phyloP scores from a whole-genome alignment of 1,139 yeast species.

The Saccharomyces hybrid region DNA sequence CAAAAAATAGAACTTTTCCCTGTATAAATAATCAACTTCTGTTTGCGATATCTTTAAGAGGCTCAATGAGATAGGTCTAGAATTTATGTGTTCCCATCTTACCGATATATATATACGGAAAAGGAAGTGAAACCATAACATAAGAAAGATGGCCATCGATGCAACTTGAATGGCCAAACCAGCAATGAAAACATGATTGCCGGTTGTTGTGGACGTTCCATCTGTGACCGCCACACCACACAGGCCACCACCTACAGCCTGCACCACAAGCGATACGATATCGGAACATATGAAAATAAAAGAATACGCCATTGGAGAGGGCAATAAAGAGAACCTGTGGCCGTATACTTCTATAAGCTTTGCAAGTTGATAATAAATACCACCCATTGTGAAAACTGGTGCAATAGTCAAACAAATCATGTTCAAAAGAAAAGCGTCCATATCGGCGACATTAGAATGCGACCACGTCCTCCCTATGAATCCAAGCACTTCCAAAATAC shows the following conservation, averaged over 20 bases:
- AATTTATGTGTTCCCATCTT: conserved; percentile 20
- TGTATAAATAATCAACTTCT: conserved; percentile 26
- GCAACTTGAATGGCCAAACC: conserved; percentile 76
- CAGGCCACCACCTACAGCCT: conserved; percentile 78
- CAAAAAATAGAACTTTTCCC: conserved; percentile 19
- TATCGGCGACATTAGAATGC: conserved; percentile 34
- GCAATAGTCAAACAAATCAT: conserved; percentile 67
- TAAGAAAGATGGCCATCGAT: conserved; percentile 58
- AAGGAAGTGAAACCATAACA: conserved; percentile 50
- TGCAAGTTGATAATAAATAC: conserved; percentile 70
- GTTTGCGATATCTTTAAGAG: conserved; percentile 25
- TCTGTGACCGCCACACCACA: conserved; percentile 43
- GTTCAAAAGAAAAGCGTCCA: conserved; percentile 52
- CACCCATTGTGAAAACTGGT: conserved; percentile 88
- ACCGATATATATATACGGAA: conserved; percentile 39
- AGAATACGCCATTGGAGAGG: conserved; percentile 66
- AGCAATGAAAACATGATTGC: conserved; percentile 72
- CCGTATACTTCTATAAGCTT: conserved; percentile 69
- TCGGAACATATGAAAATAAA: conserved; percentile 63
- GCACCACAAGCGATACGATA: conserved; percentile 60
- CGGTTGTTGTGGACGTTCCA: conserved; percentile 37
- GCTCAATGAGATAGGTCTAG: conserved; percentile 19
- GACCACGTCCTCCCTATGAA: conserved; percentile 56
- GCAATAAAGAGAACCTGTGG: conserved; percentile 48
- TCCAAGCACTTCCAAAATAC: conserved; percentile 60